phyloP scores from a whole-genome alignment of 176 grass and related monocot genomes.

The Aegilops speltoides region DNA sequence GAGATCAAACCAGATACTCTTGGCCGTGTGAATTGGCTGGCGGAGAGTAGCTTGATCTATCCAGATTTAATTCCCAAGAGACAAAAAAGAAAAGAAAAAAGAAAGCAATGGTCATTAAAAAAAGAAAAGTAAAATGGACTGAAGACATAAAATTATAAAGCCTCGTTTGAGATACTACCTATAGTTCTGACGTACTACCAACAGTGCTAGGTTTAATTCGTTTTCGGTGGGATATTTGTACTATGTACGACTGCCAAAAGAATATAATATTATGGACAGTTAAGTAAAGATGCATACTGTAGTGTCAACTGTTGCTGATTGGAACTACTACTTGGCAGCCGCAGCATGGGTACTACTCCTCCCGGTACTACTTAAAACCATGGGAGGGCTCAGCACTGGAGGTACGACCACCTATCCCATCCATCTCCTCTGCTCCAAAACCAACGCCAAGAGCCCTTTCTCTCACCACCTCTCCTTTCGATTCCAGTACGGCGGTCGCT shows the following conservation, averaged over 20 bases:
- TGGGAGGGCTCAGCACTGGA: constrained; percentile 30
- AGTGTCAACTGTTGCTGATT: constrained; percentile 38
- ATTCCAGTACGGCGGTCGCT: constrained; percentile 30
- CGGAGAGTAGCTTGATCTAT: neutral
- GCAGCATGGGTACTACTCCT: constrained; percentile 15
- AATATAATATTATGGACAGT: constrained; percentile 18
- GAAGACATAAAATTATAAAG: constrained; percentile 8
- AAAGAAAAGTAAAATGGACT: neutral
- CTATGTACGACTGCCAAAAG: constrained; percentile 8
- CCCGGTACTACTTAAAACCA: constrained; percentile 17
- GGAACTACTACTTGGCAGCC: constrained; percentile 29
- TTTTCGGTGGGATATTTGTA: constrained; percentile 12
- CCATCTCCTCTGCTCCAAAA: constrained; percentile 40
- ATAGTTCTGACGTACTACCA: neutral
- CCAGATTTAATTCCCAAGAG: neutral
- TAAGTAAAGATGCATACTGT: neutral
- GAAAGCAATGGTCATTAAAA: neutral
- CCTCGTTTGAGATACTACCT: neutral
- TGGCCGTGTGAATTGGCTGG: neutral
- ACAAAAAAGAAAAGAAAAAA: neutral
- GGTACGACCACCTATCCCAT: constrained; percentile 43
- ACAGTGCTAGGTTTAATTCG: neutral
- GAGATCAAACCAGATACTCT: neutral
- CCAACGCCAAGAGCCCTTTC: constrained; percentile 24
- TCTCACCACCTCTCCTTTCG: constrained; percentile 28